Evolutionary conservation across 164 flowering plant genomes (phyloP).

Genomic region (Akebia trifoliata): DNA sequence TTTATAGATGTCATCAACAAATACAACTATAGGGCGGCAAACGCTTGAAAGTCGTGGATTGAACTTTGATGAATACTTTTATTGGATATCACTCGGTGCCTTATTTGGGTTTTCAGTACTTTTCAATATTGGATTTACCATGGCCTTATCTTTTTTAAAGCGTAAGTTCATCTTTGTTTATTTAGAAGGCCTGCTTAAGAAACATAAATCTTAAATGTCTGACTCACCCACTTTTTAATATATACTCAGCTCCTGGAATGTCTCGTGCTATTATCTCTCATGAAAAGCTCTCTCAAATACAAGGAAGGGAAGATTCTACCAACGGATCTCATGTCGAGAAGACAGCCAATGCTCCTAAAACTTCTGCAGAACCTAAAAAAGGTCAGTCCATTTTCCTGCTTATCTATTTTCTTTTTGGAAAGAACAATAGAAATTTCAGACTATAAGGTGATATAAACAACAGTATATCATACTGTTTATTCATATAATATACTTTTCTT

Average conservation of each 20-base stretch:
- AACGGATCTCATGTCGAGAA: slow-evolving; percentile 3
- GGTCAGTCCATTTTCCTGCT: slow-evolving; percentile 3
- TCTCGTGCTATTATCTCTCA: slow-evolving; percentile 34
- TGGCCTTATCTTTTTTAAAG: slow-evolving; percentile 39
- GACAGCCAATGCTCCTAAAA: background rate
- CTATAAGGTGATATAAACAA: background rate
- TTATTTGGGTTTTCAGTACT: slow-evolving; percentile 37
- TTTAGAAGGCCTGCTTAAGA: background rate
- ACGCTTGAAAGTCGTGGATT: slow-evolving; percentile 46
- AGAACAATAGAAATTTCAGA: background rate
- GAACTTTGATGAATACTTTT: slow-evolving; percentile 37
- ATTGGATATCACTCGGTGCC: slow-evolving; percentile 51
- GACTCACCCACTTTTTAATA: background rate
- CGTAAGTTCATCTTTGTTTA: slow-evolving; percentile 26
- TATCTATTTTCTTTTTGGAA: background rate
- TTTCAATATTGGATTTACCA: slow-evolving; percentile 35
- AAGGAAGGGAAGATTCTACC: slow-evolving; percentile 17
- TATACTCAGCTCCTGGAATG: slow-evolving; percentile 25
- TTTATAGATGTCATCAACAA: slow-evolving; percentile 29
- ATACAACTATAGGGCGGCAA: slow-evolving; percentile 43
- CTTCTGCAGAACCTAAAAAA: background rate
- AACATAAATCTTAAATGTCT: background rate
- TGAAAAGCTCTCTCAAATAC: slow-evolving; percentile 28
- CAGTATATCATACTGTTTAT: background rate
- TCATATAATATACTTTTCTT: background rate